Evolutionary conservation across 495 filamentous ascomycete species (phyloP), one percentile per base, ranked within the genome.

Genomic region (Daldinia caldariorum): DNA sequence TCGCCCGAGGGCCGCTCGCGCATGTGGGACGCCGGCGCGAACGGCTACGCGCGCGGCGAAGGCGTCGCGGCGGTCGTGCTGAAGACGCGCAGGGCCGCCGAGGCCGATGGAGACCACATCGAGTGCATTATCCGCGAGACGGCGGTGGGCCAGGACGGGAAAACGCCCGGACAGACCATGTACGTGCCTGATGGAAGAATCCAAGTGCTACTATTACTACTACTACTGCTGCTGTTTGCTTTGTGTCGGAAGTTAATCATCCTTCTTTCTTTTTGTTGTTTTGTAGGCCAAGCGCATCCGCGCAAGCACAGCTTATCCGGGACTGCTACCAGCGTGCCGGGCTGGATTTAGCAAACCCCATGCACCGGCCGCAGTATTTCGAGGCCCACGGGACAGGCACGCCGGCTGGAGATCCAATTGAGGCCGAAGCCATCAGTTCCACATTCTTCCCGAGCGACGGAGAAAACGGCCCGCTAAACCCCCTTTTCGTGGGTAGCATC

Each of bases 31-130:
- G 76, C 79, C 0, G 51, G 67, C 0, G 90, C 89, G 0, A 80
- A 90, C 70, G 90, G 90, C 0, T 92, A 89, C 74, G 90, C 39
- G 0, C 85, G 91, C 9, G 83, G 89, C 8, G 86, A 85, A n/a
- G 81, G 91, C 0, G 84, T 88, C 6, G 80, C 71, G 22, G 78
- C 79, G 0, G 26, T 89, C 0, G 74, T 82, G 6, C 22, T 91
- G 3, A 91, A 90, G 66, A 73, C 64, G 2, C 74, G 89, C 0
- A 62, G 61, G n/a, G 78, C 80, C 35, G 89, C 83, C 0, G 12
- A 79, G 1, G 38, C 35, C 12, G 79, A 80, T 54, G 74, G 78
- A 1, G 79, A 84, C 54, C 79, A 81, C 0, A 84, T 90, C 43
- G 76, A 86, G 39, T 82, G 79, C 16, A 75, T 90, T 0, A 84